Base-by-base conservation (phyloP, 306 rosid species). In the Vachellia pachyceras region DNA sequence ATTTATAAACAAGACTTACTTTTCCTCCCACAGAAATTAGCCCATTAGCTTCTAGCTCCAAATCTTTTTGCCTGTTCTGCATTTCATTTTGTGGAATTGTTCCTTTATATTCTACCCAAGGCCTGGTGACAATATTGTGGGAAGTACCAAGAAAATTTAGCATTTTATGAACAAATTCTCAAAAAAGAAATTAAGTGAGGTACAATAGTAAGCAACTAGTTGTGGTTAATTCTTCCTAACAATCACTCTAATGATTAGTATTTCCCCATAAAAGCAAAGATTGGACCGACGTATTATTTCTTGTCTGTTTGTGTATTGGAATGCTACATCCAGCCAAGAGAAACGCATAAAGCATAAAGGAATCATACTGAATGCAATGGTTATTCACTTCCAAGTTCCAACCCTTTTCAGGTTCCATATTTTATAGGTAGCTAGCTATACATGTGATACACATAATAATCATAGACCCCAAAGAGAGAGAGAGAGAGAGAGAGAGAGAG, bases 91-190 rank as follows among this genome's bases (percentile, higher is more conserved):
- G 91, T 29, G 91, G 84, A 87, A 89, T 12, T n/a, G 78, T 77
- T 82, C 92, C 96, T 82, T 87, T 91, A 77, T 89, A 93, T 87
- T 93, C 96, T 76, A 88, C 91, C 89, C 85, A 88, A 18, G 97
- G 94, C 85, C 94, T 89, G 88, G 81, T 67, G 87, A 85, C 50
- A 75, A 81, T 22, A 75, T n/a, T 84, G 68, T 1, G 61, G 60
- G 69, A 49, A 81, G 77, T 63, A 64, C 6, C 37, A 63, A 70
- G 40, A 74, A 52, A 81, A 29, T 37, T 81, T 69, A 41, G 67
- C 47, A 73, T 52, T 82, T 44, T 20, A 7, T 9, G 22, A 70
- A 76, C 70, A 68, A 52, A 77, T 40, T 44, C 39, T 58, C 18
- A 73, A 73, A 1, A 11, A 18, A 77, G 47, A 29, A 60, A 29